These are phyloP conservation scores for Xerocomellus chrysenteron DNA, from an alignment of 768 basidiomycete species.

Conservation along the genomic window DNA sequence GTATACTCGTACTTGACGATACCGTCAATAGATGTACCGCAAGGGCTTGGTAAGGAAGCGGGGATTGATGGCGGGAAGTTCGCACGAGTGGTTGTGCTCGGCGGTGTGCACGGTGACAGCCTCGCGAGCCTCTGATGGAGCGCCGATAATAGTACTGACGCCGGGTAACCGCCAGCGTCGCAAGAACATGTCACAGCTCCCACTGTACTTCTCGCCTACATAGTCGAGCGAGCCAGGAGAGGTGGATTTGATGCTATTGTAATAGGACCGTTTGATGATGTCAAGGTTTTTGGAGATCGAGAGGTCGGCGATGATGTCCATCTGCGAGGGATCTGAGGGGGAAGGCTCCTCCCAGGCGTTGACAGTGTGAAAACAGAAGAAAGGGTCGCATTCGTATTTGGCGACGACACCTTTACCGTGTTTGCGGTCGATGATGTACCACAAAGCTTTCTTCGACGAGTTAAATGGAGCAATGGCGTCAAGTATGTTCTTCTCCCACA, in stretches of 20 bases:
- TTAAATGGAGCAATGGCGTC: conserved; percentile 35
- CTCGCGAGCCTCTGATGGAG: conserved; percentile 13
- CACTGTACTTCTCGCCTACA: conserved; percentile 17
- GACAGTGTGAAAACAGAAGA: conserved; percentile 41
- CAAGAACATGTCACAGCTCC: conserved; percentile 20
- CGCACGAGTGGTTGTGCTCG: conserved; percentile 30
- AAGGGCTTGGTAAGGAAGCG: conserved; percentile 30
- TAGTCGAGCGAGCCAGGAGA: conserved; percentile 27
- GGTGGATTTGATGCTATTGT: conserved; percentile 28
- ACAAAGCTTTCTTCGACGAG: conserved; percentile 27
- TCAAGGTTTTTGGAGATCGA: conserved; percentile 34
- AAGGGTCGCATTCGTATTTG: conserved; percentile 36
- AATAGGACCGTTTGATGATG: conserved; percentile 33
- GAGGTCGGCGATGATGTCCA: conserved; percentile 37
- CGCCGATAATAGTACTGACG: conserved; percentile 19
- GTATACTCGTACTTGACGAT: conserved; percentile 37
- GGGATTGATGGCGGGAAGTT: conserved; percentile 38
- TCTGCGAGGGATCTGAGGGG: conserved; percentile 22
- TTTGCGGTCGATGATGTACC: conserved; percentile 40
- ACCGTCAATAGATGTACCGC: conserved; percentile 35
- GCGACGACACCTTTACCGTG: conserved; percentile 36
- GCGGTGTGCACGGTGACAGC: conserved; percentile 23
- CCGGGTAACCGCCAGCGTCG: conserved; percentile 33
- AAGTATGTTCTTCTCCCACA: conserved; percentile 34
- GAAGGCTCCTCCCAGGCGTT: conserved; percentile 39